Evolutionary conservation across 129 eudicot species (phyloP).

Genomic region (Helianthus annuus): HanXRQr2.0-SUNRISE NC_035446.2:149483387-149483886

Average conservation of each 20-base stretch:
- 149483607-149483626: slow-evolving; percentile 58
- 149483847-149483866: too few relatives aligned
- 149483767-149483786: slow-evolving; percentile 66
- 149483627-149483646: slow-evolving; percentile 72
- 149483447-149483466: slow-evolving; percentile 16
- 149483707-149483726: slow-evolving; percentile 65
- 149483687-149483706: slow-evolving; percentile 68
- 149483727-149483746: slow-evolving; percentile 56
- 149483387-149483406: too few relatives aligned
- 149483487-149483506: not conserved
- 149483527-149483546: slow-evolving; percentile 57
- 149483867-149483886: too few relatives aligned
- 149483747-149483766: slow-evolving; percentile 59
- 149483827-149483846: not conserved
- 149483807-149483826: slow-evolving; percentile 62
- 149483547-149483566: slow-evolving; percentile 65
- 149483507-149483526: slow-evolving; percentile 39
- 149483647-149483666: slow-evolving; percentile 50
- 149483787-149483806: slow-evolving; percentile 68
- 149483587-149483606: slow-evolving; percentile 67
- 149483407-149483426: too few relatives aligned
- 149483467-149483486: not conserved
- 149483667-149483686: slow-evolving; percentile 62
- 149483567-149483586: slow-evolving; percentile 84
- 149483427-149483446: slow-evolving; percentile 4